These are phyloP conservation scores for Phytopythium boreale DNA, from an alignment of 352 stramenopile species.

Conservation along the genomic window DNA sequence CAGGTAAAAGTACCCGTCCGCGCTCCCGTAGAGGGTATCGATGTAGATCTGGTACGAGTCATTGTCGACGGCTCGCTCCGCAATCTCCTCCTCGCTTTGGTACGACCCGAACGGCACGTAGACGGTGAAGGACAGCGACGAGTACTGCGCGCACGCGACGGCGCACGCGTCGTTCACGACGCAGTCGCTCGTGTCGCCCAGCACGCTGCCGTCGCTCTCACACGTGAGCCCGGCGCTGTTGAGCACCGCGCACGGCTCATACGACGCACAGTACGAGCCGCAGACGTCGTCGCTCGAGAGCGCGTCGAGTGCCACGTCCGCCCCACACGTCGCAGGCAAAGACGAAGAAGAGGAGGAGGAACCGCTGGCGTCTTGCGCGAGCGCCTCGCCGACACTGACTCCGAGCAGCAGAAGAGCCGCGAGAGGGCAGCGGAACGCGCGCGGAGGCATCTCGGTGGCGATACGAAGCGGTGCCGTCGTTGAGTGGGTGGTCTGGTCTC, in stretches of 20 bases:
- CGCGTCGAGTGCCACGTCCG: not conserved
- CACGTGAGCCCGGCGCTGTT: slow-evolving; percentile 7
- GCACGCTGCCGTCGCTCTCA: not conserved
- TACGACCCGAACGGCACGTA: slow-evolving; percentile 26
- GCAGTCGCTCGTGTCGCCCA: slow-evolving; percentile 2
- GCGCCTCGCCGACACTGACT: not conserved
- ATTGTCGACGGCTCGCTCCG: slow-evolving; percentile 10
- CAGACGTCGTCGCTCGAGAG: slow-evolving; percentile 11
- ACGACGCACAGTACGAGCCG: slow-evolving; percentile 15
- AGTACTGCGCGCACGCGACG: slow-evolving; percentile 13
- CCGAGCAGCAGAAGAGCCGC: not conserved
- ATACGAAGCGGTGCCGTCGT: not conserved
- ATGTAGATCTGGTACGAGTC: not conserved
- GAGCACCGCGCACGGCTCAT: slow-evolving; percentile 18
- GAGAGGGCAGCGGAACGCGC: not conserved
- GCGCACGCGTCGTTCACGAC: slow-evolving; percentile 12
- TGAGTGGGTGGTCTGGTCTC: not conserved
- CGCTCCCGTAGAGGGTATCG: not conserved
- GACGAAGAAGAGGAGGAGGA: not conserved
- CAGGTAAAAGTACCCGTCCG: not conserved
- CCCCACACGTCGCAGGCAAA: slow-evolving; percentile 1
- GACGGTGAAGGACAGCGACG: slow-evolving; percentile 12
- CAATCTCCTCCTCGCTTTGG: slow-evolving; percentile 23
- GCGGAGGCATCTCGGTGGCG: not conserved
- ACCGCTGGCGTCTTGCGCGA: not conserved